A percentile compares a stretch with the other conserved stretches of the same genome.
Conservation (phyloP, 257 asterid genomes). For the Petrea volubilis region DNA sequence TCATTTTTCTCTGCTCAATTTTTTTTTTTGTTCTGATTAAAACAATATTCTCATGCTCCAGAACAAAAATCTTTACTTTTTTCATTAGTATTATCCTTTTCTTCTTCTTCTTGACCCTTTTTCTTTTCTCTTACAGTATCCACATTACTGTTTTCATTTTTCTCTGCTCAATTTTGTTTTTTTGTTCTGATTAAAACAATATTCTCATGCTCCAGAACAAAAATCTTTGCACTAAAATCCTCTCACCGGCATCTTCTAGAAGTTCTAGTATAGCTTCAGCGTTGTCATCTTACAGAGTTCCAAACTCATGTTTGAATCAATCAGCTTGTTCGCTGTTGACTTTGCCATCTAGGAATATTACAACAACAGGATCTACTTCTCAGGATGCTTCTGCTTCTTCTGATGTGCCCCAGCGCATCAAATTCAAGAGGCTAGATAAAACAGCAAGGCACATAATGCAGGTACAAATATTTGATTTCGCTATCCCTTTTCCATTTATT, state of each 20-base stretch:
- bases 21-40: not conserved
- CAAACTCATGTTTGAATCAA: constrained; percentile 35
- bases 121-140: too few species aligned
- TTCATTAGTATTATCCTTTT: too few species aligned
- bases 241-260: constrained; percentile 29
- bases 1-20: not conserved
- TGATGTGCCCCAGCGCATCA: constrained; percentile 58
- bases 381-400: constrained; percentile 48
- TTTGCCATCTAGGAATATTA: constrained; percentile 42
- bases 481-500: not conserved
- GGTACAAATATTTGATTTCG: constrained; percentile 36
- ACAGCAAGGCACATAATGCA: constrained; percentile 96
- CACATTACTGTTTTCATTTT: not conserved
- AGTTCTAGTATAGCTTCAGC: constrained; percentile 33
- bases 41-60: not conserved
- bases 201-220: constrained; percentile 37
- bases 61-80: too few species aligned
- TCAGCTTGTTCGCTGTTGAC: constrained; percentile 27
- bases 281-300: constrained; percentile 33
- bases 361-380: constrained; percentile 50
- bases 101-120: too few species aligned
- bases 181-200: constrained; percentile 19
- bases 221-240: constrained; percentile 24
- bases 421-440: constrained; percentile 94
- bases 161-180: constrained; percentile 4